These are phyloP conservation scores for Niveomyces coronatus DNA, from an alignment of 2,329 filamentous ascomycete species.

Conservation along the genomic window DNA sequence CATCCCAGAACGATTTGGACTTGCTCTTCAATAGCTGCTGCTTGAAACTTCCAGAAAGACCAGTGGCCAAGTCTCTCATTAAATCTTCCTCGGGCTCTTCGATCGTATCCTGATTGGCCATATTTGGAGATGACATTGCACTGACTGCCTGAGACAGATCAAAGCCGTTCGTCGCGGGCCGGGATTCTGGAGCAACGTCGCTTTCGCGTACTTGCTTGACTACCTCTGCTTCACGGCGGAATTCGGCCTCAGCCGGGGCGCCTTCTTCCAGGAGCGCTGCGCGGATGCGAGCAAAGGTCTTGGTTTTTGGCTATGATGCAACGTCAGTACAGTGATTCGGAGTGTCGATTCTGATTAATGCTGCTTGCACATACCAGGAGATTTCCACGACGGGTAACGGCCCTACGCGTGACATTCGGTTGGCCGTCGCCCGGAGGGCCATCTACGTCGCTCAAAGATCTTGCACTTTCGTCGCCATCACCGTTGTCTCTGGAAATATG, in stretches of 20 bases:
- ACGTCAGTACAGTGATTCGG: no score
- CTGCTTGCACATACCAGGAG: constrained; percentile 60
- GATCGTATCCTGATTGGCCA: constrained; percentile 53
- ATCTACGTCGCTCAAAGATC: constrained; percentile 54
- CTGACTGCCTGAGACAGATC: constrained; percentile 42
- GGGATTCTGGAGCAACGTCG: constrained; percentile 54
- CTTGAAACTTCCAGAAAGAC: constrained; percentile 59
- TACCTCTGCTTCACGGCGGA: constrained; percentile 85
- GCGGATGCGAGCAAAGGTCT: constrained; percentile 86
- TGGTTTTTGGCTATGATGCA: constrained; percentile 70
- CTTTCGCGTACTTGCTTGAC: constrained; percentile 91
- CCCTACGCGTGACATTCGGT: constrained; percentile 68
- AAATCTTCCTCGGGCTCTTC: constrained; percentile 65
- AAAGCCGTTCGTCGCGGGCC: constrained; percentile 27
- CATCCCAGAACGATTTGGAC: constrained; percentile 63
- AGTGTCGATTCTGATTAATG: no score
- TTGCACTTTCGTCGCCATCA: constrained; percentile 52
- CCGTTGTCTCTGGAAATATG: constrained; percentile 73
- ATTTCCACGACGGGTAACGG: constrained; percentile 80
- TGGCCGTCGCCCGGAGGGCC: constrained; percentile 45
- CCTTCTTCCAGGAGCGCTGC: constrained; percentile 83
- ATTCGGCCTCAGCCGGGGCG: constrained; percentile 78
- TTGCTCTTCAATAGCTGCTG: constrained; percentile 62
- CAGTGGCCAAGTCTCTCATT: constrained; percentile 43
- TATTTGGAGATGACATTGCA: constrained; percentile 57